Conservation (phyloP, 2,329 filamentous ascomycete species). For the Penicillium sp. region DNA sequence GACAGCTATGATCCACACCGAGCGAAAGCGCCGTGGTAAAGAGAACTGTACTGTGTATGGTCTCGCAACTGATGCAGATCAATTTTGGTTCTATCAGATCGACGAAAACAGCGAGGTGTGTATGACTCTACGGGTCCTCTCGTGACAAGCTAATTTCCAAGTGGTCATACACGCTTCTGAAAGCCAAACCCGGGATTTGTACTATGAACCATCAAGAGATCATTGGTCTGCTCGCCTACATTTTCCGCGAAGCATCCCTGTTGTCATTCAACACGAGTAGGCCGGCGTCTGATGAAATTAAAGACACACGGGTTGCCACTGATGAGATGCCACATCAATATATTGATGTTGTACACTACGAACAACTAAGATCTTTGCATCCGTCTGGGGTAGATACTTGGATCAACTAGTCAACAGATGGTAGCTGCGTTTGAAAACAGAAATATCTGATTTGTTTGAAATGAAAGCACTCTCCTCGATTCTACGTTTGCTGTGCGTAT, state of each 20-base stretch:
- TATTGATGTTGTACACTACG: neutral
- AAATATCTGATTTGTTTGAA: no score
- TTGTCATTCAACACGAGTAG: no score
- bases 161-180: conserved; percentile 4
- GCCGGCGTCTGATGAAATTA: no score
- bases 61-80: conserved; percentile 5
- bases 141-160: neutral
- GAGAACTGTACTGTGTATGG: conserved; percentile 6
- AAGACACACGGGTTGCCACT: no score
- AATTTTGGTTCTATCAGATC: conserved; percentile 11
- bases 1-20: conserved; percentile 12
- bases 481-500: no score
- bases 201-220: no score
- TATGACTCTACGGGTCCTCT: no score
- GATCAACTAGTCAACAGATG: conserved; percentile 3
- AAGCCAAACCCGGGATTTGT: no score
- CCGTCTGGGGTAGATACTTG: conserved; percentile 4
- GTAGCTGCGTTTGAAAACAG: no score
- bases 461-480: no score
- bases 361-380: neutral
- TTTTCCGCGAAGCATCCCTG: conserved; percentile 2
- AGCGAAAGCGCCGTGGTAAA: conserved; percentile 1
- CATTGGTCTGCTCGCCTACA: conserved; percentile 3
- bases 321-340: neutral
- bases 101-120: conserved; percentile 6